These are phyloP conservation scores for Fomitopsis betulina DNA, from an alignment of 1,284 basidiomycete species.

Conservation along the genomic window DNA sequence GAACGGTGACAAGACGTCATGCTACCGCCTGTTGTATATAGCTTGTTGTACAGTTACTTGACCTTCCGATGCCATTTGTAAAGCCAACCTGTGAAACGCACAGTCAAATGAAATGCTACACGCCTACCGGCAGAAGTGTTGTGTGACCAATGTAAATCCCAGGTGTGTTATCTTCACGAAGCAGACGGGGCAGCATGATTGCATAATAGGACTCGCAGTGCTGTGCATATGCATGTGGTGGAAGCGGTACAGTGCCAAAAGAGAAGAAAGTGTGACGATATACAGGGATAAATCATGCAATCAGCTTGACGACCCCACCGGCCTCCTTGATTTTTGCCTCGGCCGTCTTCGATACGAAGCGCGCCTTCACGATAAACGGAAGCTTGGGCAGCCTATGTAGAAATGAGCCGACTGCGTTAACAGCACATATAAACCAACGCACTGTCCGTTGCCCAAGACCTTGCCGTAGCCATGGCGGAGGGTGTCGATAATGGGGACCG, in stretches of 20 bases:
- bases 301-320: slow-evolving; percentile 87
- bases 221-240: slow-evolving; percentile 28
- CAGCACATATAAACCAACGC: slow-evolving; percentile 28
- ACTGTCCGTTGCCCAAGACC: slow-evolving; percentile 86
- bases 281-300: slow-evolving; percentile 61
- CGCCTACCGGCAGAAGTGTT: no score
- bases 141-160: no score
- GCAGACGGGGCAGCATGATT: slow-evolving; percentile 21
- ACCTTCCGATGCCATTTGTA: background rate
- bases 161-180: background rate
- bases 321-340: slow-evolving; percentile 91
- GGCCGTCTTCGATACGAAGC: slow-evolving; percentile 85
- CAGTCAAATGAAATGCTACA: no score
- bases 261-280: slow-evolving; percentile 16
- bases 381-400: slow-evolving; percentile 62
- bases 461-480: slow-evolving; percentile 87
- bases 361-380: slow-evolving; percentile 95
- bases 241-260: slow-evolving; percentile 15
- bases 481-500: slow-evolving; percentile 91
- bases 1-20: background rate
- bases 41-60: background rate
- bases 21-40: background rate
- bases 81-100: no score
- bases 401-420: background rate
- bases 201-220: slow-evolving; percentile 26